Evolutionary conservation across 1,284 basidiomycete species (phyloP), one percentile per base, ranked within the genome.

Genomic region (Pseudozyma sp.): DNA sequence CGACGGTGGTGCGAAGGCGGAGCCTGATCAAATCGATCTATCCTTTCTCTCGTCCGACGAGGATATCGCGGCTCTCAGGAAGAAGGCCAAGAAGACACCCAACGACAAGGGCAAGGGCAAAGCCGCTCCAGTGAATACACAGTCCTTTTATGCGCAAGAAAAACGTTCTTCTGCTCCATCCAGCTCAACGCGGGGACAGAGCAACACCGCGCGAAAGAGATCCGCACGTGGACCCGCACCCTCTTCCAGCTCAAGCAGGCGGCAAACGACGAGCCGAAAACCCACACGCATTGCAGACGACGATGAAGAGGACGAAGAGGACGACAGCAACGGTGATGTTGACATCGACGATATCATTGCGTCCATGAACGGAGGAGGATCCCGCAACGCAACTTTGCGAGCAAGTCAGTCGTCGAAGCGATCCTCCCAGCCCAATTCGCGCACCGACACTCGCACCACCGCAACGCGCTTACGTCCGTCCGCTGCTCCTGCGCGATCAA

Each of bases 1-100:
- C 45, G 34, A 51, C 19, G 8, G n/a, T 34, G 59, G 52, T 13
- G 4, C n/a, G 21, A 59, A 59, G 51, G 18, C 42, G 19, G 59
- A 65, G 16, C 10, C 52, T 43, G 64, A 59, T 25, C 55, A 56
- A 2, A 67, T 72, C 38, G 64, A 67, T 35, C 57, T 72, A 2
- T 67, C 70, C 31, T 72, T 72, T 39, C 47, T 72, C 36, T 16
- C 48, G 14, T 58, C 58, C 14, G 70, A 73, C 42, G 65, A 73
- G 36, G 65, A 64, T 35, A 64, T 68, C 13, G 52, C 43, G 7
- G 35, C 62, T 1, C 25, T 72, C 50, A 55, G 16, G n/a, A 57
- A 47, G 25, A 44, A 16, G 3, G 43, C 61, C 0, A 38, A 45
- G 34, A 38, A 45, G 25, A 31, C 25, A 31, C 25, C 25, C 25